Evolutionary conservation across 352 stramenopile species (phyloP).

Genomic region (Elongisporangium undulatum): DNA sequence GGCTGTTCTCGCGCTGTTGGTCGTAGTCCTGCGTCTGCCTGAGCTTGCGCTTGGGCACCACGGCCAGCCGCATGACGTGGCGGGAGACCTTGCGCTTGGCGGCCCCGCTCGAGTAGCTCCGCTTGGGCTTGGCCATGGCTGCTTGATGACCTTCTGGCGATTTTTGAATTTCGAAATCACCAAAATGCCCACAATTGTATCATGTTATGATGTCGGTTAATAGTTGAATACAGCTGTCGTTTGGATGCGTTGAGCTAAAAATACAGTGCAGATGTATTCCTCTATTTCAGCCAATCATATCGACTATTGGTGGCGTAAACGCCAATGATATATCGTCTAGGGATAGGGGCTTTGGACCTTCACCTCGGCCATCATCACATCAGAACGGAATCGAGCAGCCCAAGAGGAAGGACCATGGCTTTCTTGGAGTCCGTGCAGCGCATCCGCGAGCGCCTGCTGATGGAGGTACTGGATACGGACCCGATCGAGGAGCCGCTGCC

Average conservation of each 20-base stretch:
- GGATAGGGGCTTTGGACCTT: neutral
- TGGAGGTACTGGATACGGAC: slow-evolving; percentile 58
- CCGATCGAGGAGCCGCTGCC: slow-evolving; percentile 36
- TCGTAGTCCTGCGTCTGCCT: neutral
- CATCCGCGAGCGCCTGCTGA: slow-evolving; percentile 47
- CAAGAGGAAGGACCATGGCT: slow-evolving; percentile 15
- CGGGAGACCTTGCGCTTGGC: neutral
- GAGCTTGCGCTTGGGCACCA: neutral
- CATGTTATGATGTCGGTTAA: neutral
- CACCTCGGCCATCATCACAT: neutral
- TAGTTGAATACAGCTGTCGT: no score
- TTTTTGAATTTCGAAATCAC: neutral
- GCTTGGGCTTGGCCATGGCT: neutral
- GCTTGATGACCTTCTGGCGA: neutral
- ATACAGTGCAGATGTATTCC: neutral
- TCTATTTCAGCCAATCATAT: neutral
- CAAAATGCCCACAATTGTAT: neutral
- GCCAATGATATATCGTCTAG: neutral
- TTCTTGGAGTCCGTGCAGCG: slow-evolving; percentile 24
- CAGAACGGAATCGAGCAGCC: neutral
- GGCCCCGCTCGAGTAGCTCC: neutral
- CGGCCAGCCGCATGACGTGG: neutral
- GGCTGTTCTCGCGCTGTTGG: neutral
- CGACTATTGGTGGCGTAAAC: neutral
- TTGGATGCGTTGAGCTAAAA: neutral